Conservation (phyloP, 129 eudicot species). For the Saposhnikovia divaricata region DNA sequence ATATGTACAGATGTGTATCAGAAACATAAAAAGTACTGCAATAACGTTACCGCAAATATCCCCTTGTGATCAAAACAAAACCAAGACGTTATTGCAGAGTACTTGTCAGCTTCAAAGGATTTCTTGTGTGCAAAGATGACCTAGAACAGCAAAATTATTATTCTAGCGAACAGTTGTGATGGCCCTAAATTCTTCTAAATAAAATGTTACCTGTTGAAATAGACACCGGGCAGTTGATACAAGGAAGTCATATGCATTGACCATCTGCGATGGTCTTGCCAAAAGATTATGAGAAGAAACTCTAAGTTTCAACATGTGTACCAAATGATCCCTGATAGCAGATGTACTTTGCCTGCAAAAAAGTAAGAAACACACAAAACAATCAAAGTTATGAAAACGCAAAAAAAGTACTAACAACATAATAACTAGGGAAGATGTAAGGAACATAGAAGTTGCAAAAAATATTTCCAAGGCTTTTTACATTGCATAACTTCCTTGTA, state of each 20-base stretch:
- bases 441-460: neutral
- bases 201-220: conserved; percentile 54
- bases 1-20: neutral
- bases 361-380: conserved; percentile 6
- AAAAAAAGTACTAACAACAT: neutral
- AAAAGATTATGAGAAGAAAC: conserved; percentile 61
- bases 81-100: conserved; percentile 31
- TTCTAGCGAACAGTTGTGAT: neutral
- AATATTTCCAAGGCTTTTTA: neutral
- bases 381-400: neutral
- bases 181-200: neutral
- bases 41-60: conserved; percentile 20
- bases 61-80: conserved; percentile 28
- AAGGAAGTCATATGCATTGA: conserved; percentile 32
- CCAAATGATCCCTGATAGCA: conserved; percentile 47
- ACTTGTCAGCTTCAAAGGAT: conserved; percentile 59
- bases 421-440: neutral
- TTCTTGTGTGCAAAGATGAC: conserved; percentile 67
- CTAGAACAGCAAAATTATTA: conserved; percentile 27
- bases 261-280: conserved; percentile 39
- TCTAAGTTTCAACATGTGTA: conserved; percentile 62
- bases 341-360: conserved; percentile 29
- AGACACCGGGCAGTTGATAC: conserved; percentile 44
- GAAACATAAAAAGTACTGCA: neutral
- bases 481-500: too few species aligned